Conservation (phyloP, 192 early-diverging fungal genomes). For the Mortierella alpina region DNA sequence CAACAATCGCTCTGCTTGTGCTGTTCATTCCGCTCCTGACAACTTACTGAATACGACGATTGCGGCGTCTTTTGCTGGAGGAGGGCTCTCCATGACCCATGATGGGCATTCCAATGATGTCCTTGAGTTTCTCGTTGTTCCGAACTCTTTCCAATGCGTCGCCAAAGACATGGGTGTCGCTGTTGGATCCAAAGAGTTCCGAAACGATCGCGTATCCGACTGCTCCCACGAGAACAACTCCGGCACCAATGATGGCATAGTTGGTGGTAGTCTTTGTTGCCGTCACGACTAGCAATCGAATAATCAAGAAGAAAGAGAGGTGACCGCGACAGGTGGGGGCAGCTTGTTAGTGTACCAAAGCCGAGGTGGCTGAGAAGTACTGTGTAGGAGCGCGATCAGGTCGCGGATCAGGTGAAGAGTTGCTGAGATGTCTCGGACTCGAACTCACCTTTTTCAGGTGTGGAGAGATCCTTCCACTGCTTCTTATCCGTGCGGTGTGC, state of each 20-base stretch:
- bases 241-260: constrained; percentile 57
- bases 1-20: background rate
- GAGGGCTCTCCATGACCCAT: constrained; percentile 49
- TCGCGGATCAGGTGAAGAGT: background rate
- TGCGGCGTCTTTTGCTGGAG: constrained; percentile 39
- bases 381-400: no score
- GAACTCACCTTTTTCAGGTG: constrained; percentile 58
- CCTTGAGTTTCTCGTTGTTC: constrained; percentile 50
- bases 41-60: constrained; percentile 41
- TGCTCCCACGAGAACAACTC: constrained; percentile 56
- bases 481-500: constrained; percentile 50
- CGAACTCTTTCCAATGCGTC: constrained; percentile 62
- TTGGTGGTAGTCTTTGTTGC: constrained; percentile 64
- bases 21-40: background rate
- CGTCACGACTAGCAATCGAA: constrained; percentile 53
- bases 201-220: constrained; percentile 58
- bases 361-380: no score
- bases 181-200: constrained; percentile 63
- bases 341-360: background rate
- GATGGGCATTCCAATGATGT: constrained; percentile 47
- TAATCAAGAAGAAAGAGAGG: constrained; percentile 1
- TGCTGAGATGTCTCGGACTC: background rate
- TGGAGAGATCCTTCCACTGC: constrained; percentile 62
- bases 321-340: constrained; percentile 3
- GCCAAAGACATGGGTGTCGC: constrained; percentile 63